Evolutionary conservation across 257 asterid species (phyloP).

Genomic region (Galeopsis tetrahit): DNA sequence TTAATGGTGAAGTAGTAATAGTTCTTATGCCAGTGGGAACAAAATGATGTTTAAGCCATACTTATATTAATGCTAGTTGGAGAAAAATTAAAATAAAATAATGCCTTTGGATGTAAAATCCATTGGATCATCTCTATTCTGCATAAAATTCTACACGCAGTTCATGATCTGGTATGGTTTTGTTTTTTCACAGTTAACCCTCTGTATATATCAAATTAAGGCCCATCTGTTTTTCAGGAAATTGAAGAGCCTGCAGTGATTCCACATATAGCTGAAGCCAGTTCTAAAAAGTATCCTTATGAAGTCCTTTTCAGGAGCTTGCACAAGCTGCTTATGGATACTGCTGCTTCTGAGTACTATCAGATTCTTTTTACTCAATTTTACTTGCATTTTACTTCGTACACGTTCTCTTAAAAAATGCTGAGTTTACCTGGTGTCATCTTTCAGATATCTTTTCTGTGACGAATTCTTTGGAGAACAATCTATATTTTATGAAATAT

Average conservation of each 20-base stretch:
- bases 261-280: slow-evolving; percentile 99
- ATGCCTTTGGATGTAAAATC: neutral
- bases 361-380: slow-evolving; percentile 25
- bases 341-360: slow-evolving; percentile 96
- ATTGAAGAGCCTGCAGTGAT: slow-evolving; percentile 97
- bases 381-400: slow-evolving; percentile 19
- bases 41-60: slow-evolving; percentile 20
- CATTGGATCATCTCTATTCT: slow-evolving; percentile 8
- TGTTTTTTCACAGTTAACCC: slow-evolving; percentile 8
- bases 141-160: neutral
- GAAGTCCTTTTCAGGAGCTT: slow-evolving; percentile 99
- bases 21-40: slow-evolving; percentile 1
- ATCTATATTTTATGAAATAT: slow-evolving; percentile 84
- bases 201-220: slow-evolving; percentile 19
- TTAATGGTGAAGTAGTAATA: no score
- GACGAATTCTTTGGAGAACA: slow-evolving; percentile 96
- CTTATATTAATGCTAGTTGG: slow-evolving; percentile 11
- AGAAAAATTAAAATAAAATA: slow-evolving; percentile 16
- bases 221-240: slow-evolving; percentile 59
- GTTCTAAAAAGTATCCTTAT: slow-evolving; percentile 93
- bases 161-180: slow-evolving; percentile 14
- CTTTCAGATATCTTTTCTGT: slow-evolving; percentile 92
- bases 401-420: slow-evolving; percentile 24
- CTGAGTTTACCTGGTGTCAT: slow-evolving; percentile 30
- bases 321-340: slow-evolving; percentile 98